Base-by-base conservation (phyloP, 2,329 filamentous ascomycete genomes). In the Botrytis fragariae region DNA sequence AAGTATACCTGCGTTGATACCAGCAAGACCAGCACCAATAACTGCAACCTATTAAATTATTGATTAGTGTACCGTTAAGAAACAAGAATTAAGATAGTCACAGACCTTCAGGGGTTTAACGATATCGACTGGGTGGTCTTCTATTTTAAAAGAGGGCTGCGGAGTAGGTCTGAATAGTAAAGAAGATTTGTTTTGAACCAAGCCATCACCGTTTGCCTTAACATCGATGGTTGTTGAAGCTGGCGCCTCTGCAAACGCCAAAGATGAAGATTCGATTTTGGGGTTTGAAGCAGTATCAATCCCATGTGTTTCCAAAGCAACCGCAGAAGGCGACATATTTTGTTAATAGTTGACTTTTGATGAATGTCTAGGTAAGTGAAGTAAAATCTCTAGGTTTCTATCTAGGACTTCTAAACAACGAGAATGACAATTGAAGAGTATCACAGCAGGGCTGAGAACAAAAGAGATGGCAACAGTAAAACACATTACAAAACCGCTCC, bases 21-120 rank as follows among this genome's bases (percentile, higher is more conserved):
- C 91, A 0, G 88, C 81, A 0, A 92, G 81, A 0, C 90, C 91
- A 14, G 89, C 90, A 1, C 91, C 91, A 45, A 92, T 87, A 0
- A 92, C 76, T 7, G 70, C 70, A 54, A 72, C 70, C 70, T 72
- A 59, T 35, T 44, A 20, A 37, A 32, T 20, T 62, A 45, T 10
- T 44, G 25, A 8, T 65, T 59, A 71, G 69, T 25, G 63, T 25
- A 59, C 22, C 37, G 4, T 35, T 20, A 2, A 45, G 14, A 37
- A 42, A 35, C 22, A 14, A 45, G 29, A 44, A 35, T n/a, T 35
- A 22, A 20, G n/a, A 35, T 67, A 18, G 37, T 57, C 22, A 69
- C 65, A 57, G 9, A 74, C 72, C 39, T 71, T 62, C 29, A 74
- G n/a, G 4, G 35, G 35, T 12, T 35, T 48, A 48, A 74, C 12